Conservation (phyloP, 2,329 filamentous ascomycete species). For the Xylogone sp. region DNA sequence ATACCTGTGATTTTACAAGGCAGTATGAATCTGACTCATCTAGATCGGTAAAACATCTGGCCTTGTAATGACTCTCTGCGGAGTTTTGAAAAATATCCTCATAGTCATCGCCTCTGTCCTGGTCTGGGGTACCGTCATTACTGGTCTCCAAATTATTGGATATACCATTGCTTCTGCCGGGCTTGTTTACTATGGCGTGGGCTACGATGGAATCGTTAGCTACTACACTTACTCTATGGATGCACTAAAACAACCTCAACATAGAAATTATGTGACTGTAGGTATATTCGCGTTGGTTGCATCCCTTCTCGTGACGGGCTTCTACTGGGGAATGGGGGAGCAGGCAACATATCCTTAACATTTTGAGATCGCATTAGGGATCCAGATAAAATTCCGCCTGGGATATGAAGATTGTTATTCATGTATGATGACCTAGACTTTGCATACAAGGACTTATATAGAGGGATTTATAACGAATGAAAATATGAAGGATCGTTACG, state of each 20-base stretch:
- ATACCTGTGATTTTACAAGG: background rate
- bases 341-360: background rate
- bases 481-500: no score
- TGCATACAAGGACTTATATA: no score
- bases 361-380: no score
- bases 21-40: slow-evolving; percentile 4
- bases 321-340: background rate
- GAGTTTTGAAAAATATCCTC: slow-evolving; percentile 84
- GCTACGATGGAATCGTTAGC: slow-evolving; percentile 12
- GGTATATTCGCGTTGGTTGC: slow-evolving; percentile 1
- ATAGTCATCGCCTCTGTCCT: slow-evolving; percentile 76
- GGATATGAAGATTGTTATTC: no score
- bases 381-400: background rate
- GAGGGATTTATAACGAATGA: no score
- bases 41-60: slow-evolving; percentile 83
- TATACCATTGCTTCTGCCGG: slow-evolving; percentile 76
- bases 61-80: slow-evolving; percentile 80
- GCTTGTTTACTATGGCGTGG: slow-evolving; percentile 66
- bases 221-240: slow-evolving; percentile 2
- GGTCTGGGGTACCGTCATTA: slow-evolving; percentile 75
- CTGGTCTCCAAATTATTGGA: slow-evolving; percentile 74
- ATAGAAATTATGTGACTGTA: background rate
- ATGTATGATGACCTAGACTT: no score
- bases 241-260: background rate
- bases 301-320: slow-evolving; percentile 1